Percentiles rank a stretch among this genome's conserved stretches.
Conservation (phyloP, 106 monocot genomes). For the Acorus gramineus region DNA sequence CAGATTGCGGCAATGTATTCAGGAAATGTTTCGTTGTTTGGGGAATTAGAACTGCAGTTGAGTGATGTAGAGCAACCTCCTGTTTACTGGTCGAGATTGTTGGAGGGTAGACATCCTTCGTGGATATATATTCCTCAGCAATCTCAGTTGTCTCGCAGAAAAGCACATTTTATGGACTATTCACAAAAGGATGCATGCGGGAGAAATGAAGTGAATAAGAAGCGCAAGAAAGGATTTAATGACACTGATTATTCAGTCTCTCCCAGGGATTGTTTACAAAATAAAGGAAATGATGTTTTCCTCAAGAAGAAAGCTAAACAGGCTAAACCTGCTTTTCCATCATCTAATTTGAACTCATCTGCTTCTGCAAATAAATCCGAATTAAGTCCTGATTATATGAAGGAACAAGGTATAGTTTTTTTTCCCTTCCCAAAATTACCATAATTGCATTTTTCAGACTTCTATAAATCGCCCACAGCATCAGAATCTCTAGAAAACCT, state of each 20-base stretch:
- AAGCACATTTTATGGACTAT: slow-evolving; percentile 20
- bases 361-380: too few species aligned
- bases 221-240: slow-evolving; percentile 31
- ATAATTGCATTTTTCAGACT: too few species aligned
- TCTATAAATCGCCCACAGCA: too few species aligned
- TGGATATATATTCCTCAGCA: slow-evolving; percentile 48
- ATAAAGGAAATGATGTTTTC: slow-evolving; percentile 16
- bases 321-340: background rate
- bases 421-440: too few species aligned
- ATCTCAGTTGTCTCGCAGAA: slow-evolving; percentile 45
- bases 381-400: too few species aligned
- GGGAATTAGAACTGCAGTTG: slow-evolving; percentile 40
- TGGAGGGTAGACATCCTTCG: slow-evolving; percentile 40
- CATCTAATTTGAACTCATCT: background rate
- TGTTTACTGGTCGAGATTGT: slow-evolving; percentile 57
- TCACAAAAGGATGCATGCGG: slow-evolving; percentile 14
- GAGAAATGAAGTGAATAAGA: slow-evolving; percentile 49
- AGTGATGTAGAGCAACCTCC: slow-evolving; percentile 36
- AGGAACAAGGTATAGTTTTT: too few species aligned
- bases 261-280: slow-evolving; percentile 5
- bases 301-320: background rate
- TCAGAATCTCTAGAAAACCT: too few species aligned
- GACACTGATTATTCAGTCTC: slow-evolving; percentile 14
- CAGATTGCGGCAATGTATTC: slow-evolving; percentile 54
- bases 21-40: slow-evolving; percentile 38